Evolutionary conservation across 2,329 filamentous ascomycete species (phyloP).

Genomic region (Aspergillus costaricaensis): DNA sequence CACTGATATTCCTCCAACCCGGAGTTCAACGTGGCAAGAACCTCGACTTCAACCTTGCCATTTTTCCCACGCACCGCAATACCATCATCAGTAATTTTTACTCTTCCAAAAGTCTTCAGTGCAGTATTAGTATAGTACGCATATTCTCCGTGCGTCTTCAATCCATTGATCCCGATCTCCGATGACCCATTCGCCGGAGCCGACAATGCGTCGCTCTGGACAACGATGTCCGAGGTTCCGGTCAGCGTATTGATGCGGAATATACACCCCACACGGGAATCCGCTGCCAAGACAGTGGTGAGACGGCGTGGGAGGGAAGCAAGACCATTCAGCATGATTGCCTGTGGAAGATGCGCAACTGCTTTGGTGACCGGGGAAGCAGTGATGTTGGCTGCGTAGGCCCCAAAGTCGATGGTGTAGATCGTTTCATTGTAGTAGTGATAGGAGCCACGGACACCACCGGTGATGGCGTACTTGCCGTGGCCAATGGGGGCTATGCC

Average conservation of each 20-base stretch:
- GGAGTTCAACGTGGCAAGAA: conserved; percentile 9
- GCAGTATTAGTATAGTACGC: conserved; percentile 21
- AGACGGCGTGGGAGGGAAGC: conserved; percentile 14
- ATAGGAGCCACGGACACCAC: conserved; percentile 19
- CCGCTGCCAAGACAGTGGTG: conserved; percentile 20
- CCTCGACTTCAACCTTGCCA: conserved; percentile 1
- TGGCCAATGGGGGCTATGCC: conserved; percentile 21
- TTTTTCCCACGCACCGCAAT: background rate
- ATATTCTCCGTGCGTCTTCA: conserved; percentile 14
- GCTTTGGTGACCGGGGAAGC: background rate
- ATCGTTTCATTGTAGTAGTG: conserved; percentile 19
- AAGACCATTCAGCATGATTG: conserved; percentile 23
- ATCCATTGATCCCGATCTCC: conserved; percentile 22
- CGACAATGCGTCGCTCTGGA: conserved; percentile 8
- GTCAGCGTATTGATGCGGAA: conserved; percentile 21
- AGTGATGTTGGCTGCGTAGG: background rate
- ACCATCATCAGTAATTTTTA: conserved; percentile 9
- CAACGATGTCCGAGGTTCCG: conserved; percentile 9
- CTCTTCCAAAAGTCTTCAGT: conserved; percentile 10
- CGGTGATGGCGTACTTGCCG: conserved; percentile 23
- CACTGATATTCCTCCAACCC: background rate
- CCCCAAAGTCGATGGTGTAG: conserved; percentile 20
- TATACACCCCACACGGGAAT: conserved; percentile 19
- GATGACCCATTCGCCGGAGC: conserved; percentile 8
- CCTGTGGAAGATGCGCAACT: conserved; percentile 15